phyloP scores from a whole-genome alignment of 805 yeast species.

The Candida taoyuanica region DNA sequence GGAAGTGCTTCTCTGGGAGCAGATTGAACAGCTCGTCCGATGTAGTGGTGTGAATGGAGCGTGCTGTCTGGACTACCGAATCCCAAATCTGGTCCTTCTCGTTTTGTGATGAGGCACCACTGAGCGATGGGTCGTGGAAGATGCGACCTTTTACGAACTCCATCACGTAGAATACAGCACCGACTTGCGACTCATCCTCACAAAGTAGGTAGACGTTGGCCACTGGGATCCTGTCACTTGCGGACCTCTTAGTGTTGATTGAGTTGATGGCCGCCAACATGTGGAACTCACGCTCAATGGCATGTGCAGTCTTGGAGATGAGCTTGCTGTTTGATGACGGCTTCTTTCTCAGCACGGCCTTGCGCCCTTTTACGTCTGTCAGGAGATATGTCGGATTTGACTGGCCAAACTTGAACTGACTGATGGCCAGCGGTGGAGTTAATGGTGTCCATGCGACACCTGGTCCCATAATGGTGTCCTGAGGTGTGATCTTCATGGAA shows the following conservation, averaged over 20 bases:
- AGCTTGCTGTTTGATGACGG: slow-evolving; percentile 47
- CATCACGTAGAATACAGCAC: slow-evolving; percentile 57
- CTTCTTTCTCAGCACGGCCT: slow-evolving; percentile 51
- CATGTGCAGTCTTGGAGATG: slow-evolving; percentile 54
- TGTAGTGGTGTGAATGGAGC: slow-evolving; percentile 47
- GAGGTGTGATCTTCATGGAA: slow-evolving; percentile 5
- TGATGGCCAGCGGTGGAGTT: slow-evolving; percentile 31
- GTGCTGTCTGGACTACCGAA: slow-evolving; percentile 43
- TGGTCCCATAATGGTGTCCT: slow-evolving; percentile 16
- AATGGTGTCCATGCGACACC: slow-evolving; percentile 20
- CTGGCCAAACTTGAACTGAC: slow-evolving; percentile 60
- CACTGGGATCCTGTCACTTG: slow-evolving; percentile 41
- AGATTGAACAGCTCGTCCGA: slow-evolving; percentile 35
- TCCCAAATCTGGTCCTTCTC: slow-evolving; percentile 38
- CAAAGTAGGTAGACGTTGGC: slow-evolving; percentile 49
- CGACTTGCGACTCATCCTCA: slow-evolving; percentile 50
- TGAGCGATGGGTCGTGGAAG: slow-evolving; percentile 48
- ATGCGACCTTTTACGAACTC: slow-evolving; percentile 53
- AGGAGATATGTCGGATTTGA: slow-evolving; percentile 58
- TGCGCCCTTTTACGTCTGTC: slow-evolving; percentile 34
- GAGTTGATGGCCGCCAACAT: slow-evolving; percentile 37
- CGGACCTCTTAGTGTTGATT: slow-evolving; percentile 19
- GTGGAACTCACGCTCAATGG: slow-evolving; percentile 56
- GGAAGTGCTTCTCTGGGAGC: slow-evolving; percentile 43
- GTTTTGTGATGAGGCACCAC: slow-evolving; percentile 26